Conservation (phyloP, 1,139 yeast genomes). For the Diutina pseudorugosa region DNA sequence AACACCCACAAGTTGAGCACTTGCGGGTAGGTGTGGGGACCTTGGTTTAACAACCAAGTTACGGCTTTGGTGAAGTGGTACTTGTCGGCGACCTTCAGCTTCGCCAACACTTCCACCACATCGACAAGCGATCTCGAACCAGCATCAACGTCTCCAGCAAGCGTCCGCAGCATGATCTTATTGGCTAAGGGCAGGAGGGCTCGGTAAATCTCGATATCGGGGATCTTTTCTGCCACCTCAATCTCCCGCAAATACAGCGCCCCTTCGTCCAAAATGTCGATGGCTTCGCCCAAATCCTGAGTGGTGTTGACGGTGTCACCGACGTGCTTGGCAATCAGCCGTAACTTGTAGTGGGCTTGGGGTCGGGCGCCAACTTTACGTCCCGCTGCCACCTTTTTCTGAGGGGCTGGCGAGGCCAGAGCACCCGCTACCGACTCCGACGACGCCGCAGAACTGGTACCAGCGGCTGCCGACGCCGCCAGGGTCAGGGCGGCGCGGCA, state of each 20-base stretch:
- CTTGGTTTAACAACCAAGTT: slow-evolving; percentile 10
- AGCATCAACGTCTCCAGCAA: slow-evolving; percentile 8
- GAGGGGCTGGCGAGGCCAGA: not conserved
- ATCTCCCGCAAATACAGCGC: slow-evolving; percentile 27
- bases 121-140: slow-evolving; percentile 12
- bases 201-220: slow-evolving; percentile 14
- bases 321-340: slow-evolving; percentile 25
- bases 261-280: slow-evolving; percentile 33
- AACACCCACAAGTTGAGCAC: slow-evolving; percentile 24
- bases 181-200: slow-evolving; percentile 18
- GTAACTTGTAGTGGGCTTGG: slow-evolving; percentile 16
- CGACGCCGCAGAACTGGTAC: not conserved
- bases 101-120: slow-evolving; percentile 17
- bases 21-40: slow-evolving; percentile 12
- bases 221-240: slow-evolving; percentile 22
- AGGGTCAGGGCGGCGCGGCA: not conserved
- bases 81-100: slow-evolving; percentile 20
- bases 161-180: slow-evolving; percentile 14
- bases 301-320: slow-evolving; percentile 13
- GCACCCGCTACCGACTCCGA: not conserved
- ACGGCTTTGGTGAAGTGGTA: slow-evolving; percentile 21
- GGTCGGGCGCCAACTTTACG: not conserved
- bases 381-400: not conserved
- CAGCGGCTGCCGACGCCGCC: not conserved
- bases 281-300: slow-evolving; percentile 17